Conservation (phyloP, 768 basidiomycete species). For the Termitomyces sp. region DNA sequence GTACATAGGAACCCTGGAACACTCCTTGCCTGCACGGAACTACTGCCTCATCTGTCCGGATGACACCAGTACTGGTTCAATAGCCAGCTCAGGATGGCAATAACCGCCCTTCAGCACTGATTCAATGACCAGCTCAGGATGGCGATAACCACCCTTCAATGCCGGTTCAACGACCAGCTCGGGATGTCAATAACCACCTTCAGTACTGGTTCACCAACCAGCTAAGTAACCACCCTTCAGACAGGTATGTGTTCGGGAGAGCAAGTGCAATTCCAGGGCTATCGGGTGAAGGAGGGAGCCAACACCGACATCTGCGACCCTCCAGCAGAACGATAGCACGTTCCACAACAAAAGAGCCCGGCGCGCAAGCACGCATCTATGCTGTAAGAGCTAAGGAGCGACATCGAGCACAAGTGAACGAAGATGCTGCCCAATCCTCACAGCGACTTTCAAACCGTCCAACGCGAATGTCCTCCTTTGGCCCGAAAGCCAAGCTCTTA, state of each 20-base stretch:
- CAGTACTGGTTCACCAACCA: too few species aligned
- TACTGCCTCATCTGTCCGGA: too few species aligned
- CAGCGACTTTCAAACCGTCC: constrained; percentile 20
- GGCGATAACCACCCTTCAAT: background rate
- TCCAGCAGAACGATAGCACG: background rate
- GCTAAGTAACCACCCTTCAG: too few species aligned
- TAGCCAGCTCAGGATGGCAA: background rate
- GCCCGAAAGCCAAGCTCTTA: constrained; percentile 13
- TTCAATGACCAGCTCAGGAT: background rate
- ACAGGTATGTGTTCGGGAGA: background rate
- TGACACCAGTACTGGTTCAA: background rate
- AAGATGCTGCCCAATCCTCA: constrained; percentile 19
- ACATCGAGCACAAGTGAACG: background rate
- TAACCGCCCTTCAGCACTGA: background rate
- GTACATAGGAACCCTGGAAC: background rate
- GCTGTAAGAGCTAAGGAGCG: background rate
- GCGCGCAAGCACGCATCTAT: background rate
- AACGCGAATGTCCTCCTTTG: constrained; percentile 6
- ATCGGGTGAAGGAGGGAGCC: background rate
- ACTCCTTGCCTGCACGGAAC: background rate
- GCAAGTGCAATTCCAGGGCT: background rate
- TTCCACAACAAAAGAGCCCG: background rate
- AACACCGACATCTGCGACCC: background rate
- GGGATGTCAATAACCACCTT: background rate
- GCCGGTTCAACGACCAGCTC: background rate